A percentile compares a stretch with the other conserved stretches of the same genome.
Conservation (phyloP, 345 rosid genomes). For the Reutealis trisperma region DNA sequence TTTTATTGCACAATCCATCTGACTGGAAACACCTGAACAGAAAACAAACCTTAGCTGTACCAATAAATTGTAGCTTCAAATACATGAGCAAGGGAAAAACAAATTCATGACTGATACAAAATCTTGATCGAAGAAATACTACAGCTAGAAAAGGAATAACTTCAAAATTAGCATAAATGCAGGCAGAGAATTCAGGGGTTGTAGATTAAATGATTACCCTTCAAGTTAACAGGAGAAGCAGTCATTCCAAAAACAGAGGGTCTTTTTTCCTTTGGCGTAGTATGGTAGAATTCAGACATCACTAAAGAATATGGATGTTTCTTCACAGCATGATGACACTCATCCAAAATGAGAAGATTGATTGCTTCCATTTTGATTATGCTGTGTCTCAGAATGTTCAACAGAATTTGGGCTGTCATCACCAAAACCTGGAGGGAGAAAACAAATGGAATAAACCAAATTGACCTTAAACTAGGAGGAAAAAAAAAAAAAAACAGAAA, state of each 20-base stretch:
- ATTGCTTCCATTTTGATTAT: slow-evolving; percentile 90
- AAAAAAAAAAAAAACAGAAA: neutral
- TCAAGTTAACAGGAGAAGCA: slow-evolving; percentile 97
- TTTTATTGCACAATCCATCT: slow-evolving; percentile 94
- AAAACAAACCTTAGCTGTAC: neutral
- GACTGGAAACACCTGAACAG: slow-evolving; percentile 87
- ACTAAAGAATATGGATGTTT: slow-evolving; percentile 97
- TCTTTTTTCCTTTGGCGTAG: slow-evolving; percentile 80
- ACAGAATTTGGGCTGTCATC: slow-evolving; percentile 95
- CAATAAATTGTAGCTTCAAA: neutral
- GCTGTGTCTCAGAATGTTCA: slow-evolving; percentile 96
- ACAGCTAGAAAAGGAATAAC: neutral
- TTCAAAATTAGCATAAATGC: slow-evolving; percentile 8
- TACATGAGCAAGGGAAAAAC: neutral
- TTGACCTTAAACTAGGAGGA: neutral
- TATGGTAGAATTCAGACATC: slow-evolving; percentile 99
- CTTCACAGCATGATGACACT: slow-evolving; percentile 99
- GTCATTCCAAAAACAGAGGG: slow-evolving; percentile 99
- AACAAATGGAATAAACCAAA: neutral
- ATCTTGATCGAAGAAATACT: neutral
- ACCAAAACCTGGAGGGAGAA: slow-evolving; percentile 66
- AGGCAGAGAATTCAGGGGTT: neutral
- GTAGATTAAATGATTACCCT: slow-evolving; percentile 52
- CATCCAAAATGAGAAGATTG: slow-evolving; percentile 88
- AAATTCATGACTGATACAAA: neutral